A percentile compares a stretch with the other conserved stretches of the same genome.
Evolutionary conservation across 352 stramenopile species (phyloP).

Genomic region (Phytophthora macrochlamydospora): DNA sequence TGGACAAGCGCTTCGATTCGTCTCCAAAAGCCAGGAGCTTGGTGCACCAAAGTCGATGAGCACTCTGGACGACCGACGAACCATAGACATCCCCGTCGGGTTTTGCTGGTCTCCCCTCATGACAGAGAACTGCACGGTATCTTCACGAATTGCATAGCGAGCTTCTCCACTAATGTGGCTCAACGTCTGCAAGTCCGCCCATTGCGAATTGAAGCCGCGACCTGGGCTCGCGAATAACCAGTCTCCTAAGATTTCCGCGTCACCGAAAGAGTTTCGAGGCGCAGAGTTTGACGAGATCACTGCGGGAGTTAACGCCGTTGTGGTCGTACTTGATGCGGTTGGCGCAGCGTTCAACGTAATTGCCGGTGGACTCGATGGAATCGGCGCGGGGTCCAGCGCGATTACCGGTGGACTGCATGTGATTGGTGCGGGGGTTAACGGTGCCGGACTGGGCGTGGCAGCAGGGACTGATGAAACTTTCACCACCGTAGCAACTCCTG

Average conservation of each 20-base stretch:
- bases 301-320: neutral
- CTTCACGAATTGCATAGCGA: conserved; percentile 19
- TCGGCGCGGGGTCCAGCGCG: neutral
- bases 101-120: conserved; percentile 22
- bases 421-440: neutral
- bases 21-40: conserved; percentile 46
- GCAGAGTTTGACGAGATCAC: too few relatives aligned
- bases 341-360: neutral
- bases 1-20: conserved; percentile 32
- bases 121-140: conserved; percentile 21
- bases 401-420: neutral
- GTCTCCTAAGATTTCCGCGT: conserved; percentile 13
- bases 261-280: conserved; percentile 9
- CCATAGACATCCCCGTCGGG: conserved; percentile 20
- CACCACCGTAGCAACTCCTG: too few relatives aligned
- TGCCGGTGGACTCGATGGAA: neutral
- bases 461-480: neutral
- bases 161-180: conserved; percentile 9
- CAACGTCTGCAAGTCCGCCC: conserved; percentile 12
- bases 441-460: neutral
- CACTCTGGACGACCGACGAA: conserved; percentile 26
- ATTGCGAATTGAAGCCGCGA: conserved; percentile 6
- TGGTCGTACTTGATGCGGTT: neutral
- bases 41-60: conserved; percentile 62
- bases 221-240: conserved; percentile 14